These are phyloP conservation scores for Colletotrichum musae DNA, from an alignment of 2,329 filamentous ascomycete genomes.

Conservation along the genomic window DNA sequence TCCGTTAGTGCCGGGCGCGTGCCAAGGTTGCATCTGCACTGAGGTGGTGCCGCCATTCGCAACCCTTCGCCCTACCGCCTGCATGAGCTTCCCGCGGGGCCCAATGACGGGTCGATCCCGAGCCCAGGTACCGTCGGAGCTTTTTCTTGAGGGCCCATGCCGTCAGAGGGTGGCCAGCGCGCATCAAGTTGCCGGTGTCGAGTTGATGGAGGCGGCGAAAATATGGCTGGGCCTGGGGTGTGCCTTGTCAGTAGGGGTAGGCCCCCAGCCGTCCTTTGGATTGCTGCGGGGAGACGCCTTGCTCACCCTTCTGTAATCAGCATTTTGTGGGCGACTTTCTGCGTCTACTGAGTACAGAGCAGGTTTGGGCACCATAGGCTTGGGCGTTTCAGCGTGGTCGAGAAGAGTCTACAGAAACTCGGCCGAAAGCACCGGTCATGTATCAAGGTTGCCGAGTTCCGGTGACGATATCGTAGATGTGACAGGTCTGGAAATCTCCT, in stretches of 20 bases:
- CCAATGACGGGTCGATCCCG: constrained; percentile 34
- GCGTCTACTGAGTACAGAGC: too few species aligned
- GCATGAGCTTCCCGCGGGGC: constrained; percentile 31
- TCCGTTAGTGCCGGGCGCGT: neutral
- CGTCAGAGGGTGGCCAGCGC: constrained; percentile 18
- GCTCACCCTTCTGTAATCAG: neutral
- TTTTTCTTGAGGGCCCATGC: constrained; percentile 14
- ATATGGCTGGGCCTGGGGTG: constrained; percentile 22
- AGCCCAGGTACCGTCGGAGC: constrained; percentile 10
- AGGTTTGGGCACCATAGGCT: neutral
- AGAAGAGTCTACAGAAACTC: constrained; percentile 13
- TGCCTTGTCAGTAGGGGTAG: constrained; percentile 31
- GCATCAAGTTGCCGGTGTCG: neutral
- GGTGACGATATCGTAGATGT: neutral
- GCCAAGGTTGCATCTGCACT: constrained; percentile 6
- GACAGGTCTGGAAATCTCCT: neutral
- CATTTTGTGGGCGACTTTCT: too few species aligned
- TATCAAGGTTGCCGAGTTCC: neutral
- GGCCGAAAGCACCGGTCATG: neutral
- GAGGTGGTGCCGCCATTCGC: constrained; percentile 6
- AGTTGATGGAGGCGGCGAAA: neutral
- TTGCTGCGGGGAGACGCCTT: constrained; percentile 31
- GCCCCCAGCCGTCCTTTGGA: neutral
- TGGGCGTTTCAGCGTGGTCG: constrained; percentile 13
- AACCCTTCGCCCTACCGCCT: constrained; percentile 22